A percentile compares a stretch with the other conserved stretches of the same genome.
Conservation (phyloP, 148 eudicot genomes). For the Camellia japonica region DNA sequence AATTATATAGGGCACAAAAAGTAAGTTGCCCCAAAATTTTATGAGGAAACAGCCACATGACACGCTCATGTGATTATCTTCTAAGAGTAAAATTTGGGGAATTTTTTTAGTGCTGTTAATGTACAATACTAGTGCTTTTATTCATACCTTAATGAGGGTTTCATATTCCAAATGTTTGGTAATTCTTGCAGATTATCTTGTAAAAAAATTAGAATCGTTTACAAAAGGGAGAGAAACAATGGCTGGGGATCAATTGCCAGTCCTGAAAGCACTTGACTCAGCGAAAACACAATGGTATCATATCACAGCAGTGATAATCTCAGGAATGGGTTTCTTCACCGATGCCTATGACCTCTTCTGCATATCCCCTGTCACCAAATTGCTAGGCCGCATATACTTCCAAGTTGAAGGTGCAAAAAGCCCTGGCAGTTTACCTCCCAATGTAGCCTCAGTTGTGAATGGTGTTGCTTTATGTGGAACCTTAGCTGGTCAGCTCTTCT, state of each 20-base stretch:
- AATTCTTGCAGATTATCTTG: no score
- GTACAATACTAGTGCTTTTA: no score
- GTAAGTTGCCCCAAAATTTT: no score
- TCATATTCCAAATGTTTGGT: no score
- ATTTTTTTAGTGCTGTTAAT: no score
- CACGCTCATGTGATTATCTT: no score
- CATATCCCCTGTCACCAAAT: conserved; percentile 58
- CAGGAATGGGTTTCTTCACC: conserved; percentile 72
- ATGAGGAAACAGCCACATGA: no score
- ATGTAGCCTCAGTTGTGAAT: conserved; percentile 44
- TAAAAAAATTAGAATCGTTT: no score
- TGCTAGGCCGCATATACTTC: conserved; percentile 60
- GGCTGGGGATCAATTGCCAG: conserved; percentile 45
- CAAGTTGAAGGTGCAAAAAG: conserved; percentile 29
- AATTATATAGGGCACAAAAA: no score
- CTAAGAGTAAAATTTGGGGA: no score
- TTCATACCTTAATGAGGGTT: no score
- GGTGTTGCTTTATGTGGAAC: conserved; percentile 63
- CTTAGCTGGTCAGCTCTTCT: conserved; percentile 60
- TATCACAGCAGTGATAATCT: conserved; percentile 59
- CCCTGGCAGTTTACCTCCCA: conserved; percentile 60
- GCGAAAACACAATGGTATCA: conserved; percentile 76
- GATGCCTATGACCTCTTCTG: conserved; percentile 70
- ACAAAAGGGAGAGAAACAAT: conserved; percentile 12
- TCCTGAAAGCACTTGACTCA: conserved; percentile 50